Evolutionary conservation across 208 protist species (phyloP).

Genomic region (Crithidia expoeki): DNA sequence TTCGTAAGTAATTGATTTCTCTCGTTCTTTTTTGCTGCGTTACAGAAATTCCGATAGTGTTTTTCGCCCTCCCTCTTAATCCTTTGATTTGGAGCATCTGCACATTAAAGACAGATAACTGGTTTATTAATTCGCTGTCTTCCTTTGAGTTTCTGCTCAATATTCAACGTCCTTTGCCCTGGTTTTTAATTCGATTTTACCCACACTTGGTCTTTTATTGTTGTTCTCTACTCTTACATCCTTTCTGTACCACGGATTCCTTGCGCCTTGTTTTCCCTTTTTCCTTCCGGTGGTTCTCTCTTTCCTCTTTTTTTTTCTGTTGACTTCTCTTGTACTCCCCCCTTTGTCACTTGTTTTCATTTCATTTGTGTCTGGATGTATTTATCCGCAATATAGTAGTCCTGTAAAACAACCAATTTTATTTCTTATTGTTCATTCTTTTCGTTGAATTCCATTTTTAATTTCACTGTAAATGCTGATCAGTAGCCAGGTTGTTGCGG

Average conservation of each 20-base stretch:
- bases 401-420: too few relatives aligned
- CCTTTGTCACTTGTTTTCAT: not conserved
- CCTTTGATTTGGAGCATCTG: not conserved
- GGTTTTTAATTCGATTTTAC: not conserved
- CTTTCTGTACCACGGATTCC: not conserved
- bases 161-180: not conserved
- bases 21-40: too few relatives aligned
- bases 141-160: not conserved
- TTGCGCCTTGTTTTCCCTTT: conserved; percentile 3
- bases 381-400: too few relatives aligned
- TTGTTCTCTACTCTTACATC: conserved; percentile 10
- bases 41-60: too few relatives aligned
- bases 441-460: too few relatives aligned
- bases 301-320: not conserved
- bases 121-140: not conserved
- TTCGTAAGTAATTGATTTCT: too few relatives aligned
- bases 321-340: not conserved
- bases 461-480: not conserved
- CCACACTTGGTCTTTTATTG: not conserved
- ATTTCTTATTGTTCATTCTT: too few relatives aligned
- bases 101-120: too few relatives aligned
- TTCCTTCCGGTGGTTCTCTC: not conserved
- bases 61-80: not conserved
- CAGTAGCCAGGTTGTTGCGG: not conserved
- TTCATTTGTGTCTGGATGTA: not conserved